Conservation (phyloP, 305 asterid genomes). For the Striga hermonthica region DNA sequence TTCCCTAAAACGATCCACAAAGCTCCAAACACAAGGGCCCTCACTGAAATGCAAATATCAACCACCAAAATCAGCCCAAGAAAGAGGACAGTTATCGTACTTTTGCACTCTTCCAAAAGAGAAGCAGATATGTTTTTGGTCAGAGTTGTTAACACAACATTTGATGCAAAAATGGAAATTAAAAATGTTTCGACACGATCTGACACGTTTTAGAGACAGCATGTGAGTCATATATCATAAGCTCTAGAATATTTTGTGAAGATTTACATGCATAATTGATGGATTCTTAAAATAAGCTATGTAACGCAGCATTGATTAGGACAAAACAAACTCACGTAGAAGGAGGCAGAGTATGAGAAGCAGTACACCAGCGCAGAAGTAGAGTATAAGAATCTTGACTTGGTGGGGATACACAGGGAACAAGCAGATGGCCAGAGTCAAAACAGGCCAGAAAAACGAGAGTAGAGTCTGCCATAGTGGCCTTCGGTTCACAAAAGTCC, state of each 20-base stretch:
- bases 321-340: conserved; percentile 50
- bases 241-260: too few relatives aligned
- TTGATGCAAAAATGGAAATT: too few relatives aligned
- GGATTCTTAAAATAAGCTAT: conserved; percentile 15
- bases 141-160: too few relatives aligned
- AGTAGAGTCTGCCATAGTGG: conserved; percentile 98
- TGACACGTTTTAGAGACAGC: too few relatives aligned
- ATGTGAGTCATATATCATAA: too few relatives aligned
- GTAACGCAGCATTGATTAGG: conserved; percentile 23
- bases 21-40: conserved; percentile 80
- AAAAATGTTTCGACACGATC: too few relatives aligned
- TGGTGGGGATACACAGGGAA: conserved; percentile 97
- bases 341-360: conserved; percentile 87
- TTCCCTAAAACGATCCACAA: conserved; percentile 76
- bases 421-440: conserved; percentile 97
- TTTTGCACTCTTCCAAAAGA: too few relatives aligned
- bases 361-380: conserved; percentile 91
- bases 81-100: neutral
- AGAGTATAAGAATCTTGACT: conserved; percentile 87
- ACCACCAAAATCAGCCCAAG: conserved; percentile 29
- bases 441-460: conserved; percentile 95
- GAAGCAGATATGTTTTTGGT: too few relatives aligned
- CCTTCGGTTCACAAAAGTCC: conserved; percentile 88
- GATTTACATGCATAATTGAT: neutral
- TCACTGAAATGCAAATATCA: conserved; percentile 49